These are phyloP conservation scores for Umbelopsis sp. DNA, from an alignment of 192 early-diverging fungal species.

Conservation along the genomic window DNA sequence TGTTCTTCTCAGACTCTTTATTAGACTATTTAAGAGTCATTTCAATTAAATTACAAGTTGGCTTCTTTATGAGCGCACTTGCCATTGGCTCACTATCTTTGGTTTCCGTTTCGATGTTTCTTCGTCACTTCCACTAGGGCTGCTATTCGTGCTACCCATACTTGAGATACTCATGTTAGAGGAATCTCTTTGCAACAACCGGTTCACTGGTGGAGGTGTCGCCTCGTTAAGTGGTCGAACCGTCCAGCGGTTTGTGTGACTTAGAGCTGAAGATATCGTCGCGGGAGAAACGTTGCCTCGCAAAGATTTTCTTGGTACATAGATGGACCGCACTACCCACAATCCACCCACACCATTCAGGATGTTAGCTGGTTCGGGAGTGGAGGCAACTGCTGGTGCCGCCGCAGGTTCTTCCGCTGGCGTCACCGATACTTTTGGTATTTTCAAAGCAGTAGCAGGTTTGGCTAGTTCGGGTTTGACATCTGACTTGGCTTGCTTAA, in stretches of 20 bases:
- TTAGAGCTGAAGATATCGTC: conserved; percentile 31
- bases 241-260: conserved; percentile 26
- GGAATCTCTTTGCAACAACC: neutral
- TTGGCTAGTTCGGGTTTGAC: neutral
- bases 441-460: neutral
- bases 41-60: neutral
- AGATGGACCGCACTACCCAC: conserved; percentile 4
- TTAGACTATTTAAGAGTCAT: neutral
- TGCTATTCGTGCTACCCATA: neutral
- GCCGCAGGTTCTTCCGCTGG: neutral
- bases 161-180: neutral
- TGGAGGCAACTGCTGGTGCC: neutral
- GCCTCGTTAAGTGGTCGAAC: conserved; percentile 6
- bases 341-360: conserved; percentile 6
- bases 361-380: neutral
- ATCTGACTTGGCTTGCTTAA: conserved; percentile 5
- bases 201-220: conserved; percentile 8
- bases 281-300: conserved; percentile 33
- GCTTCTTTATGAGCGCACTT: neutral
- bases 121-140: conserved; percentile 4
- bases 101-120: neutral
- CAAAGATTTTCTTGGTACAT: conserved; percentile 21
- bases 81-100: neutral
- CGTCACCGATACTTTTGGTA: too few relatives aligned
- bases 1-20: neutral